These are phyloP conservation scores for Fraxinus xanthoxyloides DNA, from an alignment of 305 asterid species.

Conservation along the genomic window DNA sequence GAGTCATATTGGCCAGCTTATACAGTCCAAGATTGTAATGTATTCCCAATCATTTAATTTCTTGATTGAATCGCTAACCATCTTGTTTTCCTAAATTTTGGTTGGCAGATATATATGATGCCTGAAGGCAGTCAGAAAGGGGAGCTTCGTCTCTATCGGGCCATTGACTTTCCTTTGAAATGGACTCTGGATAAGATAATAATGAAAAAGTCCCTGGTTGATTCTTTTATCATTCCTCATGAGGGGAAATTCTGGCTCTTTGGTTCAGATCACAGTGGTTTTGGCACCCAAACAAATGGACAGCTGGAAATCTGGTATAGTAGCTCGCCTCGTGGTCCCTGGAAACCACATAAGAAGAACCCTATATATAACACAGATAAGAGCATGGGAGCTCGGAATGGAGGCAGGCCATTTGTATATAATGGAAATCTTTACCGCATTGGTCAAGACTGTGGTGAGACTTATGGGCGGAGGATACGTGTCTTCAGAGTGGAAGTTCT, in stretches of 20 bases:
- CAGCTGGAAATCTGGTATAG: conserved; percentile 88
- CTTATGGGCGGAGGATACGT: conserved; percentile 68
- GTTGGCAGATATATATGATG: conserved; percentile 82
- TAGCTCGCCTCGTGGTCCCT: conserved; percentile 80
- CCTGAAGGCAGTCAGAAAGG: conserved; percentile 88
- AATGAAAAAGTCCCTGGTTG: conserved; percentile 73
- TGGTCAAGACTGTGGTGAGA: conserved; percentile 90
- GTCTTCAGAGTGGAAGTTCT: conserved; percentile 59
- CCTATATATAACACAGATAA: conserved; percentile 73
- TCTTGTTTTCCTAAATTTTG: not conserved
- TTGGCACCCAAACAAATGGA: conserved; percentile 71
- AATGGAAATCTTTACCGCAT: conserved; percentile 68
- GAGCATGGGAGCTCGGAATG: conserved; percentile 89
- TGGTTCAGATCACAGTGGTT: conserved; percentile 84
- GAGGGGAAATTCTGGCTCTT: conserved; percentile 82
- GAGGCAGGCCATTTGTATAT: conserved; percentile 83
- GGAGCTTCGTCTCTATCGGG: conserved; percentile 87
- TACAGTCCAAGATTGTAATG: not conserved
- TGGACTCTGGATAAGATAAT: conserved; percentile 69
- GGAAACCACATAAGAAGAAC: conserved; percentile 82
- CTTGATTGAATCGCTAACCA: not conserved
- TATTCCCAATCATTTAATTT: not conserved
- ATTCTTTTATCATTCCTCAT: conserved; percentile 61
- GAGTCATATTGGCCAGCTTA: not conserved
- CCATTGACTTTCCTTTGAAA: conserved; percentile 69